A percentile compares a stretch with the other conserved stretches of the same genome.
Conservation (phyloP, 2,329 filamentous ascomycete genomes). For the Coniella lustricola region DNA sequence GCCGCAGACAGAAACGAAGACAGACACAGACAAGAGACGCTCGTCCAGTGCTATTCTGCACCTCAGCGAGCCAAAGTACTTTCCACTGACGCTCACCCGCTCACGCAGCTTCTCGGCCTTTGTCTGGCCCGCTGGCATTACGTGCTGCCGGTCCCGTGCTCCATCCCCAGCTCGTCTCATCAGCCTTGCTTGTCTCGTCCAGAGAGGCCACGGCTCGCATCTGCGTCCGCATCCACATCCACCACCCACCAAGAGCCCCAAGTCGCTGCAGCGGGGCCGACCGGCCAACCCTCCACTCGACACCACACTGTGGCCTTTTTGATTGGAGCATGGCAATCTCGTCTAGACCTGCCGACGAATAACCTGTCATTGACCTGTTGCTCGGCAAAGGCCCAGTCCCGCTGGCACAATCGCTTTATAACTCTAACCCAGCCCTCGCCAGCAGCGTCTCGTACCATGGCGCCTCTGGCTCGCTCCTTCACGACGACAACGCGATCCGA, state of each 20-base stretch:
- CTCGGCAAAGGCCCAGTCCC: not conserved
- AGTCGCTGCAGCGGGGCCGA: not conserved
- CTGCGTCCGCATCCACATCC: no score
- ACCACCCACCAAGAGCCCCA: no score
- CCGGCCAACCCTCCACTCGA: not conserved
- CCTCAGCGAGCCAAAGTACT: no score
- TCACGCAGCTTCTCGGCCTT: no score
- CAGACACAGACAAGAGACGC: no score
- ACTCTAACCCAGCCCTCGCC: not conserved
- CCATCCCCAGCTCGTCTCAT: not conserved
- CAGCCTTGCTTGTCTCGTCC: no score
- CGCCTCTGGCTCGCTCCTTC: not conserved
- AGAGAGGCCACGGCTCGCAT: no score
- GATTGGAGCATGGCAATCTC: constrained; percentile 4
- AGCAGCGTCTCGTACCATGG: not conserved
- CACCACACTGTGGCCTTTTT: not conserved
- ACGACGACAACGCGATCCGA: not conserved
- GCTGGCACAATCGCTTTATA: not conserved
- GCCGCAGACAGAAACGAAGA: no score
- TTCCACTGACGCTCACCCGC: no score
- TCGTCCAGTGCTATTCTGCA: no score
- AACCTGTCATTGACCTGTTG: not conserved
- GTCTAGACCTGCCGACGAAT: not conserved
- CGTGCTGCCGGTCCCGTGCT: no score
- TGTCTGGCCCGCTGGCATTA: no score